Conservation (phyloP, 2,329 filamentous ascomycete genomes). For the Aphanoascus verrucosus region DNA sequence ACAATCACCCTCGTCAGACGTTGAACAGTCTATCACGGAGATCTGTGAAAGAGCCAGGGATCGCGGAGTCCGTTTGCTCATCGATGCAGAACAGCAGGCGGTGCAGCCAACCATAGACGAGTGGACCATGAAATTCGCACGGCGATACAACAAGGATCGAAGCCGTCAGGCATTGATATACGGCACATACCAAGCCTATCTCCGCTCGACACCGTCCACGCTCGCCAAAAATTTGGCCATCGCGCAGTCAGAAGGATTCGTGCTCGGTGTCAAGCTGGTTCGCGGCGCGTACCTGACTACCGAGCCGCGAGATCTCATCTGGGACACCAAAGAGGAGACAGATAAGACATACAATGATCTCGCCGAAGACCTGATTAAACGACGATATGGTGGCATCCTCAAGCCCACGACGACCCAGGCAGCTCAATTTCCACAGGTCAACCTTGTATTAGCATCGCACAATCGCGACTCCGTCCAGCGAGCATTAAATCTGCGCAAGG, state of each 20-base stretch:
- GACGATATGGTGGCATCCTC: constrained; percentile 47
- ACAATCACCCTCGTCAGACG: constrained; percentile 50
- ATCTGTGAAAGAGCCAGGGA: constrained; percentile 63
- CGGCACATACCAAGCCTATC: constrained; percentile 66
- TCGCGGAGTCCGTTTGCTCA: constrained; percentile 61
- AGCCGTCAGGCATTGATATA: constrained; percentile 57
- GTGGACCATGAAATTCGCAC: constrained; percentile 66
- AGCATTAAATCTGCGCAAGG: constrained; percentile 39
- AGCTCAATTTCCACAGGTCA: constrained; percentile 42
- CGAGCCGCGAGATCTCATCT: constrained; percentile 59
- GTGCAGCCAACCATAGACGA: constrained; percentile 69
- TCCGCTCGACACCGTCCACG: constrained; percentile 50
- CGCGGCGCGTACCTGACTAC: constrained; percentile 61
- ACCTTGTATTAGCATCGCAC: constrained; percentile 68
- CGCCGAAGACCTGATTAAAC: constrained; percentile 53
- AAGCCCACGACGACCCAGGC: constrained; percentile 25
- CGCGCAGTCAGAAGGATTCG: constrained; percentile 51
- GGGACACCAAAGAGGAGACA: constrained; percentile 58
- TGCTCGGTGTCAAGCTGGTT: constrained; percentile 62
- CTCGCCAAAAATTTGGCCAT: constrained; percentile 51
- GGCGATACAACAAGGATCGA: constrained; percentile 55
- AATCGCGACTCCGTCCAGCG: constrained; percentile 59
- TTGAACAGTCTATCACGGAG: constrained; percentile 58
- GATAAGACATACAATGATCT: constrained; percentile 62
- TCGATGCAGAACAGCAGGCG: constrained; percentile 73